A percentile compares a stretch with the other conserved stretches of the same genome.
These are phyloP conservation scores for Boletus tomentosulus DNA, from an alignment of 768 basidiomycete species.

Conservation along the genomic window DNA sequence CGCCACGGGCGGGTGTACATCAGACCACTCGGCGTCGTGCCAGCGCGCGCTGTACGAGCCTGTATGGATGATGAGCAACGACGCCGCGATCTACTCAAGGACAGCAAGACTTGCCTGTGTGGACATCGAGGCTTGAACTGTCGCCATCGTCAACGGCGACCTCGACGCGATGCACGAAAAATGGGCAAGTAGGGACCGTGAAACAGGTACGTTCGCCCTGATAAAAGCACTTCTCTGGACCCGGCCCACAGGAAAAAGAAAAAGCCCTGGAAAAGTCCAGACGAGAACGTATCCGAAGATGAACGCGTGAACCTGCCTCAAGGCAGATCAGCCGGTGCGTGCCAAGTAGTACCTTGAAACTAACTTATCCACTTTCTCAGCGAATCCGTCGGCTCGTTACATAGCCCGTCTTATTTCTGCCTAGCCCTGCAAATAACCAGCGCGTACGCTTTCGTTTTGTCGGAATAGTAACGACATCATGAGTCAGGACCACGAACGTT, in stretches of 20 bases:
- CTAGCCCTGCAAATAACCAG: neutral
- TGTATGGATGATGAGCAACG: neutral
- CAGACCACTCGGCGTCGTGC: conserved; percentile 1
- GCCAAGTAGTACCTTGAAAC: conserved; percentile 9
- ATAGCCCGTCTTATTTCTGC: neutral
- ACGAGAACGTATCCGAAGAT: conserved; percentile 3
- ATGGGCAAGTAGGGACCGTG: neutral
- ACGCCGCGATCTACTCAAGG: neutral
- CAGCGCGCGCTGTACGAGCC: conserved; percentile 16
- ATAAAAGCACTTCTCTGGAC: conserved; percentile 2
- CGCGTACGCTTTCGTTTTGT: too few relatives aligned
- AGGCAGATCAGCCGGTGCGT: conserved; percentile 13
- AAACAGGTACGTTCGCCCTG: neutral
- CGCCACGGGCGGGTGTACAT: conserved; percentile 26
- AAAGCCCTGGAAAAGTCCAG: conserved; percentile 5
- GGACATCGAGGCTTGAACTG: neutral
- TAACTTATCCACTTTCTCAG: neutral
- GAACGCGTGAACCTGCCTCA: conserved; percentile 23
- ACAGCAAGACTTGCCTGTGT: conserved; percentile 13
- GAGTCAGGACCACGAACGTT: too few relatives aligned
- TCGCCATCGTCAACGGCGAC: conserved; percentile 5
- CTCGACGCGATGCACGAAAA: neutral
- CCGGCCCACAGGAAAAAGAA: conserved; percentile 11
- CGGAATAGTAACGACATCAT: too few relatives aligned
- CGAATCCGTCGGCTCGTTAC: neutral